Percentiles rank a stretch among this genome's conserved stretches.
Evolutionary conservation across 164 flowering plant species (phyloP).

Genomic region (Amborella trichopoda): DNA sequence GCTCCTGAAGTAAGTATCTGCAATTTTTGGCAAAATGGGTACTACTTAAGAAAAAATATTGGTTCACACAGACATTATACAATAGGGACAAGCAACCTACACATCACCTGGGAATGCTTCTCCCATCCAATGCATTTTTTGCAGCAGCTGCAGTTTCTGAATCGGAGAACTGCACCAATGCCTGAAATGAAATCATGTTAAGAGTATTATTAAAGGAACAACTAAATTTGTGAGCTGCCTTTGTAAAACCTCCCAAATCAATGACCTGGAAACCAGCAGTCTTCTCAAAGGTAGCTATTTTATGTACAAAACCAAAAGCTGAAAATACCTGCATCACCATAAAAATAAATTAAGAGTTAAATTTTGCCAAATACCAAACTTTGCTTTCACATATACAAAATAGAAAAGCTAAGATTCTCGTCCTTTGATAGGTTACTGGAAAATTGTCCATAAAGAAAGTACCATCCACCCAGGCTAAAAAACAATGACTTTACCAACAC

Average conservation of each 20-base stretch:
- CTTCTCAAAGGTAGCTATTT: constrained; percentile 91
- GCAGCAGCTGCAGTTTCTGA: constrained; percentile 80
- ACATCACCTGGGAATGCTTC: constrained; percentile 87
- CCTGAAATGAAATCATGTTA: constrained; percentile 28
- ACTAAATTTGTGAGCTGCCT: background rate
- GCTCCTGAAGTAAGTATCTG: constrained; percentile 85
- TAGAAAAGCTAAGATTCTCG: too few relatives aligned
- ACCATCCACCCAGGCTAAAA: too few relatives aligned
- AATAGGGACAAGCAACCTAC: constrained; percentile 4
- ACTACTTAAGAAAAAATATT: too few relatives aligned
- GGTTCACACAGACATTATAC: too few relatives aligned
- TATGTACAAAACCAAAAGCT: constrained; percentile 92
- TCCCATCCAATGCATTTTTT: constrained; percentile 76
- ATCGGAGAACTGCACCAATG: constrained; percentile 86
- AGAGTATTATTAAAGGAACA: background rate
- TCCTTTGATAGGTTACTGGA: too few relatives aligned
- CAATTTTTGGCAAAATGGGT: background rate
- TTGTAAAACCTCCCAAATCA: too few relatives aligned
- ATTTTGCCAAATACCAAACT: too few relatives aligned
- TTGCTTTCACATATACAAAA: too few relatives aligned
- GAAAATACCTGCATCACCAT: constrained; percentile 67
- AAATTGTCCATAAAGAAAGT: too few relatives aligned
- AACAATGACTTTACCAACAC: too few relatives aligned
- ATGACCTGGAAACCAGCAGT: constrained; percentile 96
- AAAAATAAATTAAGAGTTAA: background rate